A percentile compares a stretch with the other conserved stretches of the same genome.
These are phyloP conservation scores for Mycena filopes DNA, from an alignment of 768 basidiomycete genomes.

Conservation along the genomic window DNA sequence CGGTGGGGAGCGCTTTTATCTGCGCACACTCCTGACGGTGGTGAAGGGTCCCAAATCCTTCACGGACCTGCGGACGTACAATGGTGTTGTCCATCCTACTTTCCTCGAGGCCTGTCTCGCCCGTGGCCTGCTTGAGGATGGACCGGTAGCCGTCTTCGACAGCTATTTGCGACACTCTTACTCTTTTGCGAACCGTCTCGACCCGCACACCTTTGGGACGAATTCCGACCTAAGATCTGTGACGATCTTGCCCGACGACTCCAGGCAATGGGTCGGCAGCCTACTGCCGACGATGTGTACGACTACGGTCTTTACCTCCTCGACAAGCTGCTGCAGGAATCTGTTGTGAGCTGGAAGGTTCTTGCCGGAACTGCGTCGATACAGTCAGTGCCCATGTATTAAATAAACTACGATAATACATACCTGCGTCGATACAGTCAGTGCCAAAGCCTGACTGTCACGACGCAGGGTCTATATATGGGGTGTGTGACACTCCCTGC, in stretches of 20 bases:
- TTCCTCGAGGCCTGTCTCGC: conserved; percentile 49
- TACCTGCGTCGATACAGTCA: no score
- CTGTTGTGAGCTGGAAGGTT: no score
- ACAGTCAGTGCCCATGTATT: no score
- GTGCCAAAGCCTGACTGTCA: no score
- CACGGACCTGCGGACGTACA: conserved; percentile 35
- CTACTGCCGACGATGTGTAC: conserved; percentile 1
- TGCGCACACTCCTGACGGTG: conserved; percentile 51
- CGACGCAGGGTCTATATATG: no score
- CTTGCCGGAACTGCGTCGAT: no score
- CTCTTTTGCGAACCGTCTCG: conserved; percentile 19
- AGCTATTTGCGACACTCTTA: conserved; percentile 15
- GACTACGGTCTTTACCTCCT: conserved; percentile 17
- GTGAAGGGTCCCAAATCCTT: conserved; percentile 47
- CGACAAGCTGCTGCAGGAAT: conserved; percentile 25
- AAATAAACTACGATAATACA: no score
- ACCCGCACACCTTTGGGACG: conserved; percentile 6
- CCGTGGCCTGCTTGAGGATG: conserved; percentile 35
- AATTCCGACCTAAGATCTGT: conserved; percentile 19
- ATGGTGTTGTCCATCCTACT: conserved; percentile 36
- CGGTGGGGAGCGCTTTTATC: conserved; percentile 52
- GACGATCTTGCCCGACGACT: conserved; percentile 13
- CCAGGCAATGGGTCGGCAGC: conserved; percentile 1
- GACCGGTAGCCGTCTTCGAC: conserved; percentile 9
- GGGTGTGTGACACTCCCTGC: no score